Percentiles rank a stretch among this genome's conserved stretches.
Conservation (phyloP, 1,139 yeast genomes). For the Yamadazyma atmosphaerica region DNA sequence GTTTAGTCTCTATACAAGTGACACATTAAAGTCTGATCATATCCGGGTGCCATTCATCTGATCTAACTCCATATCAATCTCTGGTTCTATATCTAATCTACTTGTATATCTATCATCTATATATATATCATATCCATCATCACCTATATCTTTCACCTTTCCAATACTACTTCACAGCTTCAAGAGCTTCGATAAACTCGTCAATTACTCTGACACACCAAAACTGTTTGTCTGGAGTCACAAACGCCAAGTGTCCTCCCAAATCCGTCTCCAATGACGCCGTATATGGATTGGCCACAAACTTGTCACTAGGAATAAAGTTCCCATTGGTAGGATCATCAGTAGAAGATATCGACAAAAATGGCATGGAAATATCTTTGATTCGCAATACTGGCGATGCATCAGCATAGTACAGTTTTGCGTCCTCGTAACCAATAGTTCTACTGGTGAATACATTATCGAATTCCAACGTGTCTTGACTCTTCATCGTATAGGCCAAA, state of each 20-base stretch:
- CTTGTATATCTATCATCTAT: background rate
- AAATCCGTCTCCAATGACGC: conserved; percentile 46
- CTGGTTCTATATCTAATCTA: too few relatives aligned
- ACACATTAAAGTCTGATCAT: too few relatives aligned
- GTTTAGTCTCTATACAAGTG: too few relatives aligned
- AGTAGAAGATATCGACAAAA: conserved; percentile 63
- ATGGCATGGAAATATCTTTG: conserved; percentile 60
- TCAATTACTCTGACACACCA: conserved; percentile 74
- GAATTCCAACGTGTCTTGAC: conserved; percentile 55
- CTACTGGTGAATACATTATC: conserved; percentile 75
- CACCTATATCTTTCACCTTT: background rate
- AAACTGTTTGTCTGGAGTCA: conserved; percentile 57
- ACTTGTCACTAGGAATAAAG: conserved; percentile 29
- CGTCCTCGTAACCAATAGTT: conserved; percentile 68
- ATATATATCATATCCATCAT: background rate
- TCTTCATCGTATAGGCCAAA: conserved; percentile 28
- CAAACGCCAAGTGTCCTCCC: conserved; percentile 65
- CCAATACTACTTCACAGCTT: conserved; percentile 16
- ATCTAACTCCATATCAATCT: too few relatives aligned
- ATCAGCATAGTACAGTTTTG: conserved; percentile 68
- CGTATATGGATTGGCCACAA: conserved; percentile 31
- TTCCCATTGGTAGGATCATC: conserved; percentile 86
- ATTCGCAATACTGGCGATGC: conserved; percentile 67
- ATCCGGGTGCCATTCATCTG: background rate
- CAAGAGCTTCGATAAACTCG: conserved; percentile 57